Evolutionary conservation across 331 rosid genomes (phyloP).

Genomic region (Pyracantha coccinea): DNA sequence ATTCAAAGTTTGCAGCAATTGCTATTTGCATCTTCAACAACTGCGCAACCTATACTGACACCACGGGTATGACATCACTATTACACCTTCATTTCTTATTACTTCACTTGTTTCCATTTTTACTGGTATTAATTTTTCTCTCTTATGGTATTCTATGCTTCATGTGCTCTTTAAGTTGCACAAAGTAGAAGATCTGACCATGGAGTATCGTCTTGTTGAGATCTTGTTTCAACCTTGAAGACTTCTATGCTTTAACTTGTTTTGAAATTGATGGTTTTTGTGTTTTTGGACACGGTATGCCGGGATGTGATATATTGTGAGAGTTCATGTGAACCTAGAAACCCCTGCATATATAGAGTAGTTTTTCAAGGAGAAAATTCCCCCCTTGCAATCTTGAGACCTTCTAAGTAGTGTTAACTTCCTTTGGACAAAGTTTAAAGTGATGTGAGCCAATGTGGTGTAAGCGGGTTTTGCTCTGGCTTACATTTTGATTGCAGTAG

Average conservation of each 20-base stretch:
- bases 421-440: neutral
- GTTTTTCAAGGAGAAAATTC: neutral
- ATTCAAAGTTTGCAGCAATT: constrained; percentile 93
- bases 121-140: neutral
- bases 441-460: neutral
- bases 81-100: constrained; percentile 18
- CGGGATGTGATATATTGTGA: neutral
- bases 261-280: neutral
- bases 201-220: neutral
- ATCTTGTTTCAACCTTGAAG: neutral
- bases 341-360: neutral
- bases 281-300: neutral
- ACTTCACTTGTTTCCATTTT: neutral
- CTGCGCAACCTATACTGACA: constrained; percentile 90
- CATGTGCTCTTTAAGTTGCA: neutral
- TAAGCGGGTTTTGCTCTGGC: neutral
- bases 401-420: neutral
- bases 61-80: constrained; percentile 58
- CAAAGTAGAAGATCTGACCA: neutral
- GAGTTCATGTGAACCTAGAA: neutral
- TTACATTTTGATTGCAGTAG: neutral
- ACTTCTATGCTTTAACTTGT: neutral
- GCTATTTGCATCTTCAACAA: constrained; percentile 92
- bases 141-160: neutral
- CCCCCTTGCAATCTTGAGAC: neutral